Conservation (phyloP, 2,329 filamentous ascomycete species). For the Teratosphaeria nubilosa region DNA sequence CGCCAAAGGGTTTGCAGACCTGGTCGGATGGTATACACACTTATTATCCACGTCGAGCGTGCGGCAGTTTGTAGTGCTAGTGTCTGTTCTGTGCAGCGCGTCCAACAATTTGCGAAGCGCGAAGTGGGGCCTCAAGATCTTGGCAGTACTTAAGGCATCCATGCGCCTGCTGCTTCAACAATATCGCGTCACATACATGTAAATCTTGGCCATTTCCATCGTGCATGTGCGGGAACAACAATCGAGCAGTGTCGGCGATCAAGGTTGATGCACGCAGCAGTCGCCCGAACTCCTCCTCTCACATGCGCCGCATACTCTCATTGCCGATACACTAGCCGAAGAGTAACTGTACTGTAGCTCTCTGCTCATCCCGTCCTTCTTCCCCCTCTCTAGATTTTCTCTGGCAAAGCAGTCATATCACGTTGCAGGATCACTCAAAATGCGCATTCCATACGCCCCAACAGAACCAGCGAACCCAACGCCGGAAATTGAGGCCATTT, state of each 20-base stretch:
- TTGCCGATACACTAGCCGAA: neutral
- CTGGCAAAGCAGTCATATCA: neutral
- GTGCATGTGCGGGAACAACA: neutral
- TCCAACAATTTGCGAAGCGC: neutral
- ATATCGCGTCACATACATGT: neutral
- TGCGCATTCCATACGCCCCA: conserved; percentile 59
- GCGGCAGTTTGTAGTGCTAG: neutral
- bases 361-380: neutral
- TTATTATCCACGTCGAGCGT: neutral
- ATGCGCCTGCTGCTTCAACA: neutral
- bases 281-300: neutral
- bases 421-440: conserved; percentile 22
- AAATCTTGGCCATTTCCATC: neutral
- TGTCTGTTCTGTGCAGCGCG: neutral
- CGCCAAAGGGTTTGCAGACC: neutral
- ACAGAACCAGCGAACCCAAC: conserved; percentile 44
- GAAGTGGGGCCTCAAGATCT: neutral
- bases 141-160: too few species aligned
- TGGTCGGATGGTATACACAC: neutral
- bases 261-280: neutral
- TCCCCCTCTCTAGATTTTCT: neutral
- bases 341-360: neutral
- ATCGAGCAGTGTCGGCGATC: neutral
- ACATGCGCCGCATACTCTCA: neutral
- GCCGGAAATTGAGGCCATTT: conserved; percentile 40